Conservation (phyloP, 2,329 filamentous ascomycete species). For the Stachybotrys chartarum region DNA sequence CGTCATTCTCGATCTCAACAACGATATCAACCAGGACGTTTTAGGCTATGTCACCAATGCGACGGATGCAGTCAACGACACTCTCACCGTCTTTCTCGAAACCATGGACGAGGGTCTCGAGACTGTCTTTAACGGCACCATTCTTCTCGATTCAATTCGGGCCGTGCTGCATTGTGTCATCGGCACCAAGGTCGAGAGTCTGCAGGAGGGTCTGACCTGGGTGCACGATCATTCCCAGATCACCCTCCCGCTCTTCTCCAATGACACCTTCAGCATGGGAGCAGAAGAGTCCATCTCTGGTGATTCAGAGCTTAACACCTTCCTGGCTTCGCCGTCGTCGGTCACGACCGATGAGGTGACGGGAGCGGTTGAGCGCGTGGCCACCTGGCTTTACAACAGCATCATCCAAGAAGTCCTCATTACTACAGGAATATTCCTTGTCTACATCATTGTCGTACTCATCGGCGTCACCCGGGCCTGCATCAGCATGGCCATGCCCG, state of each 20-base stretch:
- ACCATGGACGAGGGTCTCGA: constrained; percentile 70
- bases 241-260: constrained; percentile 67
- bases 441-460: constrained; percentile 74
- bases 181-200: constrained; percentile 72
- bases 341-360: constrained; percentile 77
- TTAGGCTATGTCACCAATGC: constrained; percentile 83
- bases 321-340: constrained; percentile 70
- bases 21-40: constrained; percentile 75
- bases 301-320: constrained; percentile 55
- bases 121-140: constrained; percentile 71
- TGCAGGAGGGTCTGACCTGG: constrained; percentile 91
- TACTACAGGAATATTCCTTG: constrained; percentile 61
- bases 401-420: constrained; percentile 77
- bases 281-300: constrained; percentile 54
- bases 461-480: constrained; percentile 64
- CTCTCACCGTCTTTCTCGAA: constrained; percentile 73
- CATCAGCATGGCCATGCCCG: constrained; percentile 50
- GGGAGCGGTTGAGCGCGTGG: constrained; percentile 64
- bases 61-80: constrained; percentile 76
- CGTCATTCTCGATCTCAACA: constrained; percentile 63
- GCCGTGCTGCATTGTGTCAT: constrained; percentile 84
- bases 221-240: constrained; percentile 81
- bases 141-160: constrained; percentile 70
- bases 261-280: constrained; percentile 77
- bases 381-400: constrained; percentile 56